phyloP scores from a whole-genome alignment of 345 rosid species.

The Mercurialis annua region DNA sequence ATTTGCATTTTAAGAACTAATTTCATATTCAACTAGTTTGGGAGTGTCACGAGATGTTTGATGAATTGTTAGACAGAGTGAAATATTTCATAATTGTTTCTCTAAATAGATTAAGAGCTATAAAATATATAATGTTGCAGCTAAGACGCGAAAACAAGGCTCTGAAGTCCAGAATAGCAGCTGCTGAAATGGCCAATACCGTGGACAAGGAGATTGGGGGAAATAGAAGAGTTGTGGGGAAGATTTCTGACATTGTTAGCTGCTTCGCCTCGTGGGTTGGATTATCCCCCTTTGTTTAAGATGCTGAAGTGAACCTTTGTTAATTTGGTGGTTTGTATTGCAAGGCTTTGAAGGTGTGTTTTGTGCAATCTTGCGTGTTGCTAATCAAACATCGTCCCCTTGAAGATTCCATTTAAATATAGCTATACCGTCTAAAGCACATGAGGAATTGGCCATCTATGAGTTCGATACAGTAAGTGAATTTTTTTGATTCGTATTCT shows the following conservation, averaged over 20 bases:
- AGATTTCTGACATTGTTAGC: constrained; percentile 17
- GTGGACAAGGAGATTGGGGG: constrained; percentile 10
- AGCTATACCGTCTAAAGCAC: neutral
- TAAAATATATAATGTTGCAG: constrained; percentile 26
- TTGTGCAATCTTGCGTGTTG: neutral
- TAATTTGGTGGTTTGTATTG: neutral
- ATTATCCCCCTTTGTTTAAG: constrained; percentile 6
- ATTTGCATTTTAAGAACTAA: neutral
- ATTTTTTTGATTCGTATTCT: neutral
- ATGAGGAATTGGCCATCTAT: neutral
- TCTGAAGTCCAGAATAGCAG: constrained; percentile 38
- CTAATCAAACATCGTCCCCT: neutral
- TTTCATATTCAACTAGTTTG: constrained; percentile 1
- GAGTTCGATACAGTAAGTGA: neutral
- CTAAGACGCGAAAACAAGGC: constrained; percentile 43
- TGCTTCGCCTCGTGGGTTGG: constrained; percentile 20
- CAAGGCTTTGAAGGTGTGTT: neutral
- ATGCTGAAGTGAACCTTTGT: constrained; percentile 10
- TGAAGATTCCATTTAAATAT: neutral
- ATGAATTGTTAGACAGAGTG: neutral
- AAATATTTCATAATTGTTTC: neutral
- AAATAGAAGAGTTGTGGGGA: constrained; percentile 15
- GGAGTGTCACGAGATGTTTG: neutral
- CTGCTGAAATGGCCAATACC: constrained; percentile 21
- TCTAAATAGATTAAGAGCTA: neutral